phyloP scores from a whole-genome alignment of 805 yeast genomes.

The Peterozyma toletana region DNA sequence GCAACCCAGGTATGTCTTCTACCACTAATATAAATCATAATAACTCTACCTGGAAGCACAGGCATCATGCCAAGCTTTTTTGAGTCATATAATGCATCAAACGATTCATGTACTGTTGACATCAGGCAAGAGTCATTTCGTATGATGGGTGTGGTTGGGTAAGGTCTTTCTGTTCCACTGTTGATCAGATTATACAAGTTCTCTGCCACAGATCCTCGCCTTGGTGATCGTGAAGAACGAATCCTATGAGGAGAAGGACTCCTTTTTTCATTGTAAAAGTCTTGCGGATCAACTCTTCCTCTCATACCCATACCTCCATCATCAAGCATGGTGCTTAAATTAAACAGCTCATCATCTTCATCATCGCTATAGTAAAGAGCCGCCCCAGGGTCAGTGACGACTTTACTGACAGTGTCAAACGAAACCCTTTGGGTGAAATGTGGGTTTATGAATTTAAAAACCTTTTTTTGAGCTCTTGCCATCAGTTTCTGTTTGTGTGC shows the following conservation, averaged over 20 bases:
- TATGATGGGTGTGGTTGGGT: constrained; percentile 28
- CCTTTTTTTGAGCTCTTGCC: background rate
- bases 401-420: constrained; percentile 6
- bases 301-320: constrained; percentile 8
- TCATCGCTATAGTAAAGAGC: background rate
- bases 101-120: constrained; percentile 38
- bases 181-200: too few relatives aligned
- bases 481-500: constrained; percentile 4
- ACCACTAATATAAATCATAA: constrained; percentile 63
- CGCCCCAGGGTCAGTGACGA: background rate
- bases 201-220: background rate
- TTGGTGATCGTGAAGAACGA: constrained; percentile 1
- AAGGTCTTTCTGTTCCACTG: constrained; percentile 6
- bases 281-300: constrained; percentile 3
- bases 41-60: constrained; percentile 42
- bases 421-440: constrained; percentile 5
- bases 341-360: background rate
- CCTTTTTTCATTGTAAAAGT: background rate
- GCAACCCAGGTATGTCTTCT: constrained; percentile 80
- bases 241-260: background rate
- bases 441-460: constrained; percentile 3
- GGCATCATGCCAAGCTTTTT: constrained; percentile 24
- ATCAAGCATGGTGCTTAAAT: background rate
- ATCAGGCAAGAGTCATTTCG: constrained; percentile 33
- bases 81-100: constrained; percentile 37